Conservation (phyloP, 768 basidiomycete genomes). For the Termitomyces sp. region DNA sequence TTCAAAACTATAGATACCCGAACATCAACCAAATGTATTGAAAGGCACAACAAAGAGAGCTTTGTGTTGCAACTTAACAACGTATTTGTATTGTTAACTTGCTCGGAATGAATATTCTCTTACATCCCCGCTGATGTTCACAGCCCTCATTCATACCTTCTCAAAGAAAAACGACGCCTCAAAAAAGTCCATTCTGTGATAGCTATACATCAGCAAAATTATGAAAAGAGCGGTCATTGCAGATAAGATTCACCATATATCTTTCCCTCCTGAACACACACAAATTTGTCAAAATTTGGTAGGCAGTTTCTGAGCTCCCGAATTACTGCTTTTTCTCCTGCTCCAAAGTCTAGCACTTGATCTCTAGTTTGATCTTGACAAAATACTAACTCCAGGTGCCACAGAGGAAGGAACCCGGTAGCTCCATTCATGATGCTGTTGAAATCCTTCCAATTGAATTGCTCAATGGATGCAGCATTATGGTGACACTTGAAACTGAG, state of each 20-base stretch:
- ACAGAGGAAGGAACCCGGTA: neutral
- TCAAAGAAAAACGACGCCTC: neutral
- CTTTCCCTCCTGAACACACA: neutral
- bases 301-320: neutral
- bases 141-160: neutral
- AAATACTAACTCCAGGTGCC: neutral
- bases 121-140: neutral
- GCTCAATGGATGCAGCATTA: neutral
- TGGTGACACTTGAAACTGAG: neutral
- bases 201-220: neutral
- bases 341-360: neutral
- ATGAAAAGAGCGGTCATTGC: neutral
- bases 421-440: neutral
- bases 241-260: neutral
- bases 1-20: neutral
- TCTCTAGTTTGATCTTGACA: neutral
- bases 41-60: neutral
- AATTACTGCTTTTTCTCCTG: neutral
- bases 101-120: neutral
- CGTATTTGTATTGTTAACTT: too few species aligned
- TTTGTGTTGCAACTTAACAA: neutral
- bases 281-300: neutral
- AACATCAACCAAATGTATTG: neutral
- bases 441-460: neutral
- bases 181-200: neutral